Evolutionary conservation across 306 rosid species (phyloP).

Genomic region (Psophocarpus tetragonolobus): DNA sequence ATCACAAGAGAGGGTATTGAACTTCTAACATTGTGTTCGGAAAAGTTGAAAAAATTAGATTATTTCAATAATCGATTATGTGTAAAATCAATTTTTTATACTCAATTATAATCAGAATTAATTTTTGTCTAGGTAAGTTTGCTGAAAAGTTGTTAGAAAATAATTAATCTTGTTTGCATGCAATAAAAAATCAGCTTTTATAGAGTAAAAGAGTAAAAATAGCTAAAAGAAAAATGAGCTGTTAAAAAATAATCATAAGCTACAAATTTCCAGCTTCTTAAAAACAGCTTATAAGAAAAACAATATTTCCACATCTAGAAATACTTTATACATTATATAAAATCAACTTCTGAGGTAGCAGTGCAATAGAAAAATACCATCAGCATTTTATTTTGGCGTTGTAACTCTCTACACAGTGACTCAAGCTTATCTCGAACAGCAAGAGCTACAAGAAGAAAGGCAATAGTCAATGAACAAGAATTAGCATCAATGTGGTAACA

Average conservation of each 20-base stretch:
- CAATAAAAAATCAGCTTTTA: too few relatives aligned
- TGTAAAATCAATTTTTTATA: too few relatives aligned
- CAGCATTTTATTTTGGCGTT: constrained; percentile 89
- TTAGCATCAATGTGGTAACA: constrained; percentile 12
- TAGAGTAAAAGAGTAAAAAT: too few relatives aligned
- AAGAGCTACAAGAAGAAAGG: constrained; percentile 58
- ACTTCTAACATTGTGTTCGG: neutral
- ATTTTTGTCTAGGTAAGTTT: too few relatives aligned
- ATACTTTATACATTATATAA: constrained; percentile 5
- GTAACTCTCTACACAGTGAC: constrained; percentile 93
- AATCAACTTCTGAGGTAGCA: constrained; percentile 36
- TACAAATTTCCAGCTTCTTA: too few relatives aligned
- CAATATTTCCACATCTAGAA: neutral
- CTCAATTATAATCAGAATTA: too few relatives aligned
- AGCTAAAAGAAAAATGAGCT: too few relatives aligned
- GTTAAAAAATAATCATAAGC: too few relatives aligned
- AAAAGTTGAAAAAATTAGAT: too few relatives aligned
- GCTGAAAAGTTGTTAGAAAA: too few relatives aligned
- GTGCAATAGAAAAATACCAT: constrained; percentile 62
- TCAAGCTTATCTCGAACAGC: constrained; percentile 91
- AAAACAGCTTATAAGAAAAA: constrained; percentile 11
- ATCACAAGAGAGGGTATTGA: constrained; percentile 10
- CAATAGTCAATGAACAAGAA: constrained; percentile 24
- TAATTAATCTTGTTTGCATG: too few relatives aligned
- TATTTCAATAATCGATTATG: too few relatives aligned